Base-by-base conservation (phyloP, 192 early-diverging fungal genomes). In the Mortierella hygrophila region DNA sequence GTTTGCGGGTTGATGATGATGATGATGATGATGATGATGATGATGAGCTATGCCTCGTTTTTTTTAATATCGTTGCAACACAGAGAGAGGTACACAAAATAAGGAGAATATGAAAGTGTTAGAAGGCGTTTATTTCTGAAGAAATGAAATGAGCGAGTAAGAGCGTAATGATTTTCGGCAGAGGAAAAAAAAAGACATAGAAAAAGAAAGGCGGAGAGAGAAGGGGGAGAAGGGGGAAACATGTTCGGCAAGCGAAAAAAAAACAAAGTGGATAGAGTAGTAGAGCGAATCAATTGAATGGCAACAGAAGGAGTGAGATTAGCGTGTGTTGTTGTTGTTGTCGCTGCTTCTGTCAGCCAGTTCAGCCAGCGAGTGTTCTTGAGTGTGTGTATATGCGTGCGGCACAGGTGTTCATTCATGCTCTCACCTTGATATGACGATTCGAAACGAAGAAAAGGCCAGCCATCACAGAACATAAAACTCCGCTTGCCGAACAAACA, bases 181-280 rank as follows among this genome's bases (percentile, higher is more conserved):
- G 35, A 42, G 38, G 55, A 63, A 37, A 55, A 20, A 63, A 38
- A 32, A 68, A 29, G 44, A 44, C 41, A 77, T 38, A 29, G 26
- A 6, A 52, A 8, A 46, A 13, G 13, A 37, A 0, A 20, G 26
- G 35, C 32, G 13, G 29, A n/a, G 68, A 21, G 16, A 18, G 37
- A 70, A 8, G 20, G 49, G 54, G 32, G 32, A 9, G 44, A 46
- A 46, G 29, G 65, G 23, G 76, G 46, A 63, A 57, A 38, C n/a
- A 44, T 60, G 60, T 75, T 81, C 80, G 80, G 80, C 80, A 81
- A 83, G 81, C 75, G 77, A 83, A 77, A 69, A 71, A 49, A 49
- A n/a, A 32, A 32, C 35, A 74, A 16, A 20, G 5, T 20, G 71
- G 46, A 72, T 72, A 46, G 20, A 44, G n/a, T 23, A n/a, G 46